phyloP scores from a whole-genome alignment of 371 early-diverging fungal genomes.

The Mortierella sp. region DNA sequence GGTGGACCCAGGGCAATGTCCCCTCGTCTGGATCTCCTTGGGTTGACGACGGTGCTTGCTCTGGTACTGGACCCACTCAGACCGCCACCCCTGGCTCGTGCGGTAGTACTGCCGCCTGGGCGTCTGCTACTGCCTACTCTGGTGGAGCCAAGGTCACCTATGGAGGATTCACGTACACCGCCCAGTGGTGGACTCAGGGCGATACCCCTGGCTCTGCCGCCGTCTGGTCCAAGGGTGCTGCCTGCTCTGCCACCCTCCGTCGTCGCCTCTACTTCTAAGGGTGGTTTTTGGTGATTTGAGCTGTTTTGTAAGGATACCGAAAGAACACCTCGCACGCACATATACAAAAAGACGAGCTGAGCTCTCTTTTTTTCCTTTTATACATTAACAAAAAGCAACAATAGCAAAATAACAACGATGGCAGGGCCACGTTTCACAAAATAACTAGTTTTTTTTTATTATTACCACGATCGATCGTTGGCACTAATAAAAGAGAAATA shows the following conservation, averaged over 20 bases:
- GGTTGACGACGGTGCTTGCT: slow-evolving; percentile 53
- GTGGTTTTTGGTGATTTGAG: background rate
- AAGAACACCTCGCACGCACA: background rate
- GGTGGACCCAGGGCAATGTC: slow-evolving; percentile 59
- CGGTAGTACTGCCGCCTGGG: slow-evolving; percentile 43
- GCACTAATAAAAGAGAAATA: background rate
- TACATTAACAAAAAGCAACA: background rate
- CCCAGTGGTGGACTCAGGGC: slow-evolving; percentile 60
- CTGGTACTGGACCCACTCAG: slow-evolving; percentile 13
- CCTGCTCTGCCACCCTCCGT: slow-evolving; percentile 45
- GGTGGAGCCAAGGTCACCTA: slow-evolving; percentile 62
- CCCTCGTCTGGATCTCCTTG: slow-evolving; percentile 52
- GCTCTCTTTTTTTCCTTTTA: background rate
- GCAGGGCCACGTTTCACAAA: slow-evolving; percentile 1
- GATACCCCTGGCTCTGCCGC: slow-evolving; percentile 40
- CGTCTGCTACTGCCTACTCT: slow-evolving; percentile 56
- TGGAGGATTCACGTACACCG: slow-evolving; percentile 57
- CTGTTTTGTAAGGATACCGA: background rate
- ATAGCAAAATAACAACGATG: background rate
- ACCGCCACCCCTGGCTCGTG: slow-evolving; percentile 28
- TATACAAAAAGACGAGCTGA: slow-evolving; percentile 4
- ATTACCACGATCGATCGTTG: background rate
- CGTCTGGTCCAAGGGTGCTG: slow-evolving; percentile 51
- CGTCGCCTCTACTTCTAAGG: slow-evolving; percentile 37
- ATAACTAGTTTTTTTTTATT: background rate